A percentile compares a stretch with the other conserved stretches of the same genome.
Conservation (phyloP, 2,329 filamentous ascomycete genomes). For the Boeremia exigua region DNA sequence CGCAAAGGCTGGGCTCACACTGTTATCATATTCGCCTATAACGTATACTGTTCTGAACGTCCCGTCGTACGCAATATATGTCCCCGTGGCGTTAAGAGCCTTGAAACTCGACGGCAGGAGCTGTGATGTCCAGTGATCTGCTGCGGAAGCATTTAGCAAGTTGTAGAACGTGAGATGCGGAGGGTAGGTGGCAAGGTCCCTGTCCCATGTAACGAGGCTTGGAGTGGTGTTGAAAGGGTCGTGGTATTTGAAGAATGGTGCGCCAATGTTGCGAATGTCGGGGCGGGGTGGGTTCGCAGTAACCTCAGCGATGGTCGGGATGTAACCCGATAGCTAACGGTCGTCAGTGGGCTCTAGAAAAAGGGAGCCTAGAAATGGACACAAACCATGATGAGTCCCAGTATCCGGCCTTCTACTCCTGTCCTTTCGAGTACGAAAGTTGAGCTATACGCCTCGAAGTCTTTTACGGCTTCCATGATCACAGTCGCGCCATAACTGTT, state of each 20-base stretch:
- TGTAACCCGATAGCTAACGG: constrained; percentile 25
- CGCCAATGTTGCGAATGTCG: constrained; percentile 25
- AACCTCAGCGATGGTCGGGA: constrained; percentile 31
- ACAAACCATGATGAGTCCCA: constrained; percentile 25
- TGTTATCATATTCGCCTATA: constrained; percentile 25
- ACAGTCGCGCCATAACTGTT: constrained; percentile 40
- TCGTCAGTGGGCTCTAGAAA: not conserved
- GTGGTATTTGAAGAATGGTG: constrained; percentile 28
- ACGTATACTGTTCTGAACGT: constrained; percentile 32
- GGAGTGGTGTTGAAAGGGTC: not conserved
- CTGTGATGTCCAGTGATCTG: constrained; percentile 15
- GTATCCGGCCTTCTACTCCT: constrained; percentile 18
- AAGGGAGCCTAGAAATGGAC: too few species aligned
- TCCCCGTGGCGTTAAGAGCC: constrained; percentile 28
- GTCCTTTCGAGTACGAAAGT: not conserved
- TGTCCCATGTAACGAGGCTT: constrained; percentile 20
- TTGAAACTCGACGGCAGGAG: constrained; percentile 27
- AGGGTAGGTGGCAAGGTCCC: constrained; percentile 18
- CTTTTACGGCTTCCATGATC: constrained; percentile 34
- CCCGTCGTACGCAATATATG: constrained; percentile 35
- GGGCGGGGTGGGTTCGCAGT: constrained; percentile 14
- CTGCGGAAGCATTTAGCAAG: constrained; percentile 17
- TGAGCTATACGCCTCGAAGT: constrained; percentile 9
- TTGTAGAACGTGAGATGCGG: constrained; percentile 33
- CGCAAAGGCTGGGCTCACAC: constrained; percentile 22